These are phyloP conservation scores for Fusarium bactridioides DNA, from an alignment of 2,329 filamentous ascomycete genomes.

Conservation along the genomic window DNA sequence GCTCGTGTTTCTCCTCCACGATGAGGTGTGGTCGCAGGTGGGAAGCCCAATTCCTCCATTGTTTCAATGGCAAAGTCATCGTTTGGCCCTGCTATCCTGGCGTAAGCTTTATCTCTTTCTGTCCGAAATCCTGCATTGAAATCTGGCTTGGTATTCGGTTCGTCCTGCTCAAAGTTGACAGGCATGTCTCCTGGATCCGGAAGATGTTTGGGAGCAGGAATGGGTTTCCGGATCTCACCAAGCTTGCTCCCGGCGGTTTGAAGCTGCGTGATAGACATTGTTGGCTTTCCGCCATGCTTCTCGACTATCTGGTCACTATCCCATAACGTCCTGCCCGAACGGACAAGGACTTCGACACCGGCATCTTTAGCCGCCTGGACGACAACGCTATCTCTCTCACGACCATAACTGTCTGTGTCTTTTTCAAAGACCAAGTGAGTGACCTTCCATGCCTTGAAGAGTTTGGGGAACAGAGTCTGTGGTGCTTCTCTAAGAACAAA, in stretches of 20 bases:
- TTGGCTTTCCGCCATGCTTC: slow-evolving; percentile 72
- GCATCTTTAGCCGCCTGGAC: slow-evolving; percentile 66
- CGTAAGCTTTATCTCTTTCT: slow-evolving; percentile 65
- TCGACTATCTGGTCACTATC: slow-evolving; percentile 75
- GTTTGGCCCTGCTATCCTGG: slow-evolving; percentile 69
- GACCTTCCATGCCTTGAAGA: slow-evolving; percentile 77
- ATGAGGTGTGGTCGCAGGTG: slow-evolving; percentile 70
- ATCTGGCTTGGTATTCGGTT: slow-evolving; percentile 61
- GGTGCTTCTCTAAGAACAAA: slow-evolving; percentile 77
- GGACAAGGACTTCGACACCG: slow-evolving; percentile 73
- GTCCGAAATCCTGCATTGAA: slow-evolving; percentile 66
- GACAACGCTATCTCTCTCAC: slow-evolving; percentile 68
- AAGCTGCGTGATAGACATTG: slow-evolving; percentile 77
- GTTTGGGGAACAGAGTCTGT: slow-evolving; percentile 73
- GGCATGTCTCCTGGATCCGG: slow-evolving; percentile 72
- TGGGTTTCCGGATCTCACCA: slow-evolving; percentile 67
- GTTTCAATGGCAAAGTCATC: slow-evolving; percentile 76
- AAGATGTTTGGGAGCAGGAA: slow-evolving; percentile 65
- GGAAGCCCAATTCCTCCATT: slow-evolving; percentile 74
- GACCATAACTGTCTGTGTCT: slow-evolving; percentile 77
- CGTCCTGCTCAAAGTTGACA: slow-evolving; percentile 65
- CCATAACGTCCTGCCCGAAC: slow-evolving; percentile 73
- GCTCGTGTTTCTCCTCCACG: slow-evolving; percentile 75
- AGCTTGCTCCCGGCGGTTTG: slow-evolving; percentile 69
- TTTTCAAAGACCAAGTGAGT: slow-evolving; percentile 82